Percentiles rank a stretch among this genome's conserved stretches.
Evolutionary conservation across 306 rosid genomes (phyloP).

Genomic region (Glycyrrhiza uralensis): DNA sequence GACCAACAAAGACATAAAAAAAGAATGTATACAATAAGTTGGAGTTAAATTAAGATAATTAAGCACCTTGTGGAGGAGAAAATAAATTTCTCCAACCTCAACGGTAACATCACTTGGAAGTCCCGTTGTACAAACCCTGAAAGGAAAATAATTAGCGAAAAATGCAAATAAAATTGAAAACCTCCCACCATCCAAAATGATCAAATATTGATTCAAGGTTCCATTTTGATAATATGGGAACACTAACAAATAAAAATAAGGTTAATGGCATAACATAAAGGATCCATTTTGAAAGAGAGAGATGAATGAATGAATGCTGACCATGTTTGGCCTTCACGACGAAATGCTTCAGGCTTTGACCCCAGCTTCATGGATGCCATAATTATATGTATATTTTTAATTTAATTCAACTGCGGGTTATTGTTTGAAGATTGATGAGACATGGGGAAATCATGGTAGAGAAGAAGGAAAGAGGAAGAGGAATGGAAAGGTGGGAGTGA

Average conservation of each 20-base stretch:
- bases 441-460: not conserved
- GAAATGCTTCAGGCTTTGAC: conserved; percentile 70
- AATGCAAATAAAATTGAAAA: not conserved
- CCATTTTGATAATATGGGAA: not conserved
- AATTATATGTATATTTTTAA: not conserved
- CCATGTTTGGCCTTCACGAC: conserved; percentile 80
- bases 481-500: conserved; percentile 1
- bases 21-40: not conserved
- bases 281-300: not conserved
- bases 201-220: not conserved
- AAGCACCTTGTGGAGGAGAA: conserved; percentile 83
- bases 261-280: not conserved
- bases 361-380: conserved; percentile 75
- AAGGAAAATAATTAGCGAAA: not conserved
- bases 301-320: conserved; percentile 18
- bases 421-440: not conserved
- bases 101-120: conserved; percentile 73
- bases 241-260: not conserved
- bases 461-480: conserved; percentile 12
- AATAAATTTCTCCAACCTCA: conserved; percentile 77
- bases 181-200: not conserved
- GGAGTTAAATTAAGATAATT: not conserved
- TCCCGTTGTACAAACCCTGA: conserved; percentile 79
- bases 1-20: not conserved
- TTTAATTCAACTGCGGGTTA: not conserved